Evolutionary conservation across 192 early-diverging fungal species (phyloP).

Genomic region (Helicostylum pulchrum): DNA sequence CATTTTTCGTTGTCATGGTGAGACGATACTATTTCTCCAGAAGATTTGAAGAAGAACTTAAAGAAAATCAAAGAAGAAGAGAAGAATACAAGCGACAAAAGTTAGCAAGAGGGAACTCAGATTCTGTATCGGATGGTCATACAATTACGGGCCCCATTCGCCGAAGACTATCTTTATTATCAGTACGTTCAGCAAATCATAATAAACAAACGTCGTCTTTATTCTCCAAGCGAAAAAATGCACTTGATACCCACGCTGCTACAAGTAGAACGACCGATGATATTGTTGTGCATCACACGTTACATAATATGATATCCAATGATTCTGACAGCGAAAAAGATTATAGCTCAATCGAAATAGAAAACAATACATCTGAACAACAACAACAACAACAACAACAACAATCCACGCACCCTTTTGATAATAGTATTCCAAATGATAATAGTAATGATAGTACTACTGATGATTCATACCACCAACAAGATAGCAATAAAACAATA

Average conservation of each 20-base stretch:
- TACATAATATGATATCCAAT: background rate
- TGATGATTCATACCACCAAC: too few species aligned
- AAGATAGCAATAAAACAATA: background rate
- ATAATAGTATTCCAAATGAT: background rate
- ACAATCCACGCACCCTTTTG: background rate
- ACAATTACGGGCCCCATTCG: background rate
- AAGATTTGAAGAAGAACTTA: slow-evolving; percentile 30
- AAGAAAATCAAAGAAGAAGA: slow-evolving; percentile 14
- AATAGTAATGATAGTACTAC: background rate
- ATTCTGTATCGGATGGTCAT: background rate
- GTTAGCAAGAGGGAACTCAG: too few species aligned
- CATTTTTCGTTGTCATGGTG: slow-evolving; percentile 22
- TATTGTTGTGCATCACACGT: background rate
- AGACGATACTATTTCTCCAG: slow-evolving; percentile 30
- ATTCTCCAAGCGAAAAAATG: background rate
- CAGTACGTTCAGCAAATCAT: slow-evolving; percentile 5
- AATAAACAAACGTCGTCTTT: slow-evolving; percentile 2
- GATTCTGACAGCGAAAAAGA: background rate
- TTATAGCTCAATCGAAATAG: background rate
- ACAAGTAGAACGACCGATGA: background rate
- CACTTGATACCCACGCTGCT: background rate
- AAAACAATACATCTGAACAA: background rate
- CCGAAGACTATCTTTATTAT: slow-evolving; percentile 15
- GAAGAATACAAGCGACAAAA: slow-evolving; percentile 10
- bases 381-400: too few species aligned